Conservation (phyloP, 2,329 filamentous ascomycete genomes). For the Colletotrichum sp. region DNA sequence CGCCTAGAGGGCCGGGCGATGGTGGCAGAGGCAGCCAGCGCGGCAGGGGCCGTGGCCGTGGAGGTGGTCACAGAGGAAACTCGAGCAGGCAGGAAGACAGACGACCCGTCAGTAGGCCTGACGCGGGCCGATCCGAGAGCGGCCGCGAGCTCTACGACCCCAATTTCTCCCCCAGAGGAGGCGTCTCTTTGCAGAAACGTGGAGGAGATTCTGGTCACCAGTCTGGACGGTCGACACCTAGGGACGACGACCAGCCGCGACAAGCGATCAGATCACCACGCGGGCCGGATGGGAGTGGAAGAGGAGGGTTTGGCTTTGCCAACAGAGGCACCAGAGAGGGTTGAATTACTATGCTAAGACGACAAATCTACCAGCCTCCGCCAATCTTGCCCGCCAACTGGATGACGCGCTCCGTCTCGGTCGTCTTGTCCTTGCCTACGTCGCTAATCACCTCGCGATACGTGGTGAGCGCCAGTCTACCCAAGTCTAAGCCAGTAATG, state of each 20-base stretch:
- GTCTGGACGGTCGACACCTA: conserved; percentile 50
- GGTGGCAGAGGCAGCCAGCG: conserved; percentile 43
- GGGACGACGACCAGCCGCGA: conserved; percentile 68
- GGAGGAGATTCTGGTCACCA: conserved; percentile 40
- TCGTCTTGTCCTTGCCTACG: conserved; percentile 77
- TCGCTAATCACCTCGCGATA: conserved; percentile 95
- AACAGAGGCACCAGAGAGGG: conserved; percentile 62
- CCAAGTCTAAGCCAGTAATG: conserved; percentile 72
- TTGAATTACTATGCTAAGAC: conserved; percentile 35
- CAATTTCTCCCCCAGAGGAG: conserved; percentile 69
- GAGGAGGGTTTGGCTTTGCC: conserved; percentile 79
- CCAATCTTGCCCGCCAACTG: conserved; percentile 90
- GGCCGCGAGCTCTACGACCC: conserved; percentile 79
- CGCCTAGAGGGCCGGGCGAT: conserved; percentile 49
- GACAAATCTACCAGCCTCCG: conserved; percentile 78
- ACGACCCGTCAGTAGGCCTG: conserved; percentile 22
- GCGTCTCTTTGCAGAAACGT: conserved; percentile 50
- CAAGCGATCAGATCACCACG: conserved; percentile 75
- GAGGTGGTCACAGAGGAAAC: conserved; percentile 42
- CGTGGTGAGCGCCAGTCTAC: conserved; percentile 81
- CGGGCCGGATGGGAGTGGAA: conserved; percentile 78
- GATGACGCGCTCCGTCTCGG: conserved; percentile 81
- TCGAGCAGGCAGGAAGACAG: conserved; percentile 33
- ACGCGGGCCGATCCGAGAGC: conserved; percentile 28
- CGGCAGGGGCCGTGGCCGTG: conserved; percentile 52